Evolutionary conservation across 192 early-diverging fungal species (phyloP), one percentile per base, ranked within the genome.

Genomic region (Coemansia umbellata): DNA sequence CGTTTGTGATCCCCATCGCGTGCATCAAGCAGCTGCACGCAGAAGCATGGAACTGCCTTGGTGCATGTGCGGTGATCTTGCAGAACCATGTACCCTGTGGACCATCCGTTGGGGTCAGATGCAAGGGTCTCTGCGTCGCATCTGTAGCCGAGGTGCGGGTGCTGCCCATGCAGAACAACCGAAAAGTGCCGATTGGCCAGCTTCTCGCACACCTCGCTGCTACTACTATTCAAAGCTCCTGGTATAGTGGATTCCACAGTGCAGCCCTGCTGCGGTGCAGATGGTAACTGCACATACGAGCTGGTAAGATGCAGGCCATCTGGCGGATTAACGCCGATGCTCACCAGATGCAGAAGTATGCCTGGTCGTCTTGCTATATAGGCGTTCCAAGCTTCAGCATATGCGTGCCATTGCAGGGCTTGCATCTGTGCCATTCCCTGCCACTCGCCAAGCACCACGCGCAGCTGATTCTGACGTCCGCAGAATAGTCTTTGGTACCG

Each of bases 41-140:
- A 67, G 1, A 74, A 35, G 47, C 63, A 74, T 23, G 71, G 43
- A 14, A 54, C 39, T 7, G 18, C 23, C 14, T 17, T 26, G 18
- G 47, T 36, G 33, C 39, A 37, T 45, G 28, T n/a, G 39, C 31
- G 41, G 27, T 43, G 55, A 24, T 53, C 36, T 26, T 55, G 59
- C 31, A 61, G 58, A n/a, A 66, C 43, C 40, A 74, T 47, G 48
- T 74, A 74, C 41, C 63, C 71, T 35, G 71, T 74, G 26, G 66
- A 40, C 54, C 58, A 60, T 8, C 31, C 18, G 18, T 35, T 17
- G 33, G 31, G 15, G 27, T 21, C 10, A 17, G 27, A 39, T 41
- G 41, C 48, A 50, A 55, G 43, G 43, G 43, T 10, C 43, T 45
- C 43, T 45, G 43, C 43, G n/a, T 26, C 14, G 43, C 21, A 45